Base-by-base conservation (phyloP, 225 moss, liverwort and hornwort species). In the Anthoceros angustus region DNA sequence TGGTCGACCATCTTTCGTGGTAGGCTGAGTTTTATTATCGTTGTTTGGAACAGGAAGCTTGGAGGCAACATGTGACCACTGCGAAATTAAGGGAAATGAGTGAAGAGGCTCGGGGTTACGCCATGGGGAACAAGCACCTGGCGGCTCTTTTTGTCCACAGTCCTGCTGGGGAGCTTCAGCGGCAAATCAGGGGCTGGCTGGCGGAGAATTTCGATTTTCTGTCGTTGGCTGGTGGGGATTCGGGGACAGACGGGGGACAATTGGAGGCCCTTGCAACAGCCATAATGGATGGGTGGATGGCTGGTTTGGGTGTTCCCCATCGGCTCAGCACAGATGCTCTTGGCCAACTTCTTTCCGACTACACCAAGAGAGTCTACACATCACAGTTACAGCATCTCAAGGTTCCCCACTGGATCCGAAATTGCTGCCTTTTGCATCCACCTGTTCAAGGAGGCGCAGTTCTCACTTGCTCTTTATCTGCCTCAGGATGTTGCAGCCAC, bases 261-360 rank as follows among this genome's bases (percentile, higher is more conserved):
- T 77, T 99, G 71, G 98, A 99, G 77, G 71, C 81, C 15, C 87
- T 99, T 45, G 92, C 98, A 25, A 99, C 98, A 50, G 92, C 98
- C 67, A 87, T 99, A 69, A 79, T 99, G 74, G 98, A 99, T 74
- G 98, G 98, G 25, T 99, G 98, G 98, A 99, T 99, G 98, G 89
- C 98, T 39, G 98, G 98, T 60, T 88, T 99, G 38, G 98, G 98
- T 46, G 87, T 99, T 38, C 85, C 98, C 10, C 84, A 87, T 32
- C 78, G 79, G 50, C 92, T 88, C 25, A 89, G 87, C 66, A 92
- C 98, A n/a, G 98, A 99, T 75, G 92, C 92, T 25, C 81, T 99
- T 42, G 98, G 98, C 25, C 98, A 99, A 72, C 78, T 99, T 68
- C 70, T 99, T 46, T 92, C 92, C 62, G 92, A 92, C 66, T 99